Evolutionary conservation across 73 alveolate genomes (phyloP), one percentile per base, ranked within the genome.

Genomic region (Paramecium bursaria): DNA sequence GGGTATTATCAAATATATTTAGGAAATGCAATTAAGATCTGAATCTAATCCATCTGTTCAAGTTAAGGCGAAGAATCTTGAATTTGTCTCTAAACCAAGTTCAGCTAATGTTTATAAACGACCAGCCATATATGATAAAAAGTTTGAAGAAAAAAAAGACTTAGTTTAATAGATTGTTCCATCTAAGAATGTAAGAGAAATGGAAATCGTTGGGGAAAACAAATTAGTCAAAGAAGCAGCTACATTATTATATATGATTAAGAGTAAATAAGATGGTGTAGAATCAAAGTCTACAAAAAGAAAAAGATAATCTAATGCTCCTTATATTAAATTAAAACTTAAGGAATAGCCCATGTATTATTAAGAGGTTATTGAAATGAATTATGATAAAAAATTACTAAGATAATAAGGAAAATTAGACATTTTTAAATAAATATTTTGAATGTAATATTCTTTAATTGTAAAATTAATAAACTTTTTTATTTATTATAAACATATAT

Each of bases 1-100:
- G 82, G 82, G 82, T 67, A 67, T 14, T 31, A 14, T 9, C 21
- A 42, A 25, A 5, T 30, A 42, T 11, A 31, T 15, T 17, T 21
- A 67, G 82, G 82, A 67, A 67, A 67, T 31, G 55, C 26, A 67
- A 67, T 57, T 67, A 2, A 31, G 82, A 39, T 35, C 53, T 30
- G 53, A 17, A 2, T 25, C 30, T 2, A 35, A 47, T 0, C 60
- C 33, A 39, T 21, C 35, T n/a, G 19, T 39, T 35, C 33, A 67
- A 14, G 44, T 39, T 21, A 67, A 33, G 7, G 60, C 14, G 1
- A 42, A 67, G 31, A 44, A 33, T 11, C 21, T 67, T 42, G 82
- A 67, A 67, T 39, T 67, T 39, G 55, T 67, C 19, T 39, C n/a
- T 21, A 67, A 67, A 23, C 26, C 26, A 25, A 67, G 14, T 4